phyloP scores from a whole-genome alignment of 75 land plant species.

The Selaginella moellendorffii region DNA sequence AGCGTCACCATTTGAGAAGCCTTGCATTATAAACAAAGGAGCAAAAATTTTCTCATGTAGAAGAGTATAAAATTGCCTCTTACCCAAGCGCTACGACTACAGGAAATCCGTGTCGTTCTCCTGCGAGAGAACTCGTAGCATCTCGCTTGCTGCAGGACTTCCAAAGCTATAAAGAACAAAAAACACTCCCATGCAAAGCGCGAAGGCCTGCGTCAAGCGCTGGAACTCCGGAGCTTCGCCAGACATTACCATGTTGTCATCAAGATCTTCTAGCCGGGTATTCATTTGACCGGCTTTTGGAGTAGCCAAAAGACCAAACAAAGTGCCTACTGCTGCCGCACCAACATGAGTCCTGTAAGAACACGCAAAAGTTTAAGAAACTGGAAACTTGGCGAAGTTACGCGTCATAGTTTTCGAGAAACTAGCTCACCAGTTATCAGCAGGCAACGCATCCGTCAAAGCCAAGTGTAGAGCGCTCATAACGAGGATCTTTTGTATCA shows the following conservation, averaged over 20 bases:
- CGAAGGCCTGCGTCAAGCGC: conserved; percentile 12
- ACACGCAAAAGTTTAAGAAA: neutral
- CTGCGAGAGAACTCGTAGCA: conserved; percentile 3
- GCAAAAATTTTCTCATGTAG: too few relatives aligned
- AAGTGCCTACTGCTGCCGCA: conserved; percentile 39
- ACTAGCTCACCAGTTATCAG: conserved; percentile 80
- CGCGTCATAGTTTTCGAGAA: too few relatives aligned
- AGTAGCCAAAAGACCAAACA: conserved; percentile 41
- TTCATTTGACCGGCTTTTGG: conserved; percentile 33
- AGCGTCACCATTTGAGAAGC: too few relatives aligned
- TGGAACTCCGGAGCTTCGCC: conserved; percentile 12
- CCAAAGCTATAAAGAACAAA: conserved; percentile 17
- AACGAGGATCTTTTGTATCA: conserved; percentile 42
- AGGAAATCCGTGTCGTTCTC: too few relatives aligned
- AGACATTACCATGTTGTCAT: conserved; percentile 4
- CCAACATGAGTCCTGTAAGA: conserved; percentile 53
- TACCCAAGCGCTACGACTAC: too few relatives aligned
- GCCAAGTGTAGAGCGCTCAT: conserved; percentile 32
- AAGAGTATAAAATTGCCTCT: too few relatives aligned
- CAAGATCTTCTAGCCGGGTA: conserved; percentile 14
- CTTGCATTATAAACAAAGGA: too few relatives aligned
- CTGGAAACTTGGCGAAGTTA: too few relatives aligned
- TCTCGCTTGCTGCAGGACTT: conserved; percentile 14
- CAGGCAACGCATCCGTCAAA: conserved; percentile 32
- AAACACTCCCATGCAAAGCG: conserved; percentile 18